These are phyloP conservation scores for Vigna nakashimae DNA, from an alignment of 306 rosid genomes.

Conservation along the genomic window DNA sequence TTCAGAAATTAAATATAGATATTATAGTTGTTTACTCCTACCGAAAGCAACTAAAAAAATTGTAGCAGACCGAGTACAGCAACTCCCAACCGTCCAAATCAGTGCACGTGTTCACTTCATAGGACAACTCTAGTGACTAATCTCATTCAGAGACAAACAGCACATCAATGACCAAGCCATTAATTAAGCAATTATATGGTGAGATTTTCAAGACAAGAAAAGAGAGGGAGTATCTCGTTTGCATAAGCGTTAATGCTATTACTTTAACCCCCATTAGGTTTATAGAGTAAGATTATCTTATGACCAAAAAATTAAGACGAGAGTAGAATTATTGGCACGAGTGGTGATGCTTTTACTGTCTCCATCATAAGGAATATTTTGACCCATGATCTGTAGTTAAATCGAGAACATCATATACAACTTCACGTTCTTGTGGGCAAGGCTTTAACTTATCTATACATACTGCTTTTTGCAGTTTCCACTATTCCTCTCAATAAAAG, in stretches of 20 bases:
- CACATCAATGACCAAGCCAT: not conserved
- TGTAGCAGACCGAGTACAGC: not conserved
- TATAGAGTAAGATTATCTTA: slow-evolving; percentile 11
- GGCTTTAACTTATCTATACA: slow-evolving; percentile 18
- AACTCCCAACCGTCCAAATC: not conserved
- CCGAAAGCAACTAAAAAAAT: not conserved
- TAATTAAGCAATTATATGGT: not conserved
- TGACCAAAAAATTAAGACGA: not conserved
- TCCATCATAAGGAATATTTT: not conserved
- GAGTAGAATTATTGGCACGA: not conserved
- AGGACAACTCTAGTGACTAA: slow-evolving; percentile 9
- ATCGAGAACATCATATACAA: not conserved
- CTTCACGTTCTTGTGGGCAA: slow-evolving; percentile 1
- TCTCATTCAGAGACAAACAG: slow-evolving; percentile 11
- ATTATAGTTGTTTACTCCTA: slow-evolving; percentile 5
- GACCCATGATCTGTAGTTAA: slow-evolving; percentile 6
- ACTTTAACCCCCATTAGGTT: not conserved
- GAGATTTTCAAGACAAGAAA: not conserved
- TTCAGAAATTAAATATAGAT: slow-evolving; percentile 11
- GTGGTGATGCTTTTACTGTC: not conserved
- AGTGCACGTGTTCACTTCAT: not conserved
- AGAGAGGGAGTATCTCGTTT: not conserved
- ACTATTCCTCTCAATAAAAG: not conserved
- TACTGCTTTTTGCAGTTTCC: slow-evolving; percentile 1
- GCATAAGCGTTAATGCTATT: not conserved